Evolutionary conservation across 805 yeast genomes (phyloP), one percentile per base, ranked within the genome.

Genomic region (Komagataella mondaviorum): DNA sequence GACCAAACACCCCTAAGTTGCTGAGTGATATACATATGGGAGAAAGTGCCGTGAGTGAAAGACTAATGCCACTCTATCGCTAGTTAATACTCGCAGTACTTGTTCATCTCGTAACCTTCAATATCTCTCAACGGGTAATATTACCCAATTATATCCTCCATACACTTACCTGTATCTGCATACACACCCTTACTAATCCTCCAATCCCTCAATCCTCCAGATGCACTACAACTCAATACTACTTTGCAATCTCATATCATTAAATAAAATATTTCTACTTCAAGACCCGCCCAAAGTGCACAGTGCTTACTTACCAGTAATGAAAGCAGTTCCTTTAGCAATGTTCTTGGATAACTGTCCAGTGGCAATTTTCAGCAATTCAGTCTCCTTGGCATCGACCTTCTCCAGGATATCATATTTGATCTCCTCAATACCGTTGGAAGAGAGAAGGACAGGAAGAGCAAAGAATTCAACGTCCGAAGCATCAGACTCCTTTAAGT

Each of bases 361-460:
- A 55, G 73, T 67, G 51, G 84, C 82, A 56, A 73, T 73, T 12
- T 62, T 61, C 55, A 81, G 69, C 65, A 81, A 67, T 57, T 77
- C 77, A 60, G 69, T 69, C 67, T 85, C 93, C 49, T 70, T 70
- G 24, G 64, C 70, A 57, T 71, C 69, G 59, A 78, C 62, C 55
- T 72, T 64, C 53, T 71, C 67, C 58, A 85, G 71, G 51, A 81
- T 68, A 24, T 72, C 71, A 57, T 70, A 73, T 59, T 83, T 74
- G 51, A 85, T 77, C 55, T 72, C 73, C 48, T 69, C 71, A 52
- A 81, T 73, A 58, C 90, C 90, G 46, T 70, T 64, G 53, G 66
- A 63, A 51, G 76, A 73, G 54, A 83, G 71, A 51, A 62, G 68
- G 54, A 82, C 77, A 44, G 90, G 90, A 56, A 81, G 70, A 1